Evolutionary conservation across 2,329 filamentous ascomycete genomes (phyloP).

Genomic region (Didymosphaeria variabile): DNA sequence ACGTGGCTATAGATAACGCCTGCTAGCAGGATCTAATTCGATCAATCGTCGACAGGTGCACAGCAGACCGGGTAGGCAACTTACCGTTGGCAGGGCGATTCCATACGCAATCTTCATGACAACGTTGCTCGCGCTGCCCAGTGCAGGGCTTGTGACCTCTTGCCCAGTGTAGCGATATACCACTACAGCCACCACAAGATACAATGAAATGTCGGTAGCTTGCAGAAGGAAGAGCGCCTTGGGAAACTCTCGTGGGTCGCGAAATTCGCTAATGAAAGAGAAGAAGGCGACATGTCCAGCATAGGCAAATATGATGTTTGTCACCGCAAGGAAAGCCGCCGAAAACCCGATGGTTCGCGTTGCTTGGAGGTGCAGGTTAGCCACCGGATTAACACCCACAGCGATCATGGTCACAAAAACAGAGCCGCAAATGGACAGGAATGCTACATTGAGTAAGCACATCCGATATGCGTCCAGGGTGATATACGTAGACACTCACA

Average conservation of each 20-base stretch:
- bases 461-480: not conserved
- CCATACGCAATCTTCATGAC: constrained; percentile 74
- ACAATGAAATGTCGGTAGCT: constrained; percentile 66
- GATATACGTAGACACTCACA: constrained; percentile 51
- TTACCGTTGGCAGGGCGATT: constrained; percentile 68
- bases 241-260: constrained; percentile 66
- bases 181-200: constrained; percentile 71
- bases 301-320: constrained; percentile 76
- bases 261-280: constrained; percentile 70
- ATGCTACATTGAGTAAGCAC: constrained; percentile 54
- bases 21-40: constrained; percentile 66
- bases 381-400: constrained; percentile 60
- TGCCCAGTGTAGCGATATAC: constrained; percentile 72
- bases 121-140: constrained; percentile 65
- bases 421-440: constrained; percentile 68
- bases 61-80: not conserved
- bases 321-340: constrained; percentile 32
- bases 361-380: constrained; percentile 30
- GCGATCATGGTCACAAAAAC: constrained; percentile 73
- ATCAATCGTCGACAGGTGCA: not conserved
- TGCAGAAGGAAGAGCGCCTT: constrained; percentile 71
- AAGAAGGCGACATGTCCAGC: constrained; percentile 73
- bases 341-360: constrained; percentile 26
- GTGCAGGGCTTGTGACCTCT: constrained; percentile 69
- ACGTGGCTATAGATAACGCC: constrained; percentile 76